These are phyloP conservation scores for Chlamydomonas applanata DNA, from an alignment of 139 green algal species.

Conservation along the genomic window DNA sequence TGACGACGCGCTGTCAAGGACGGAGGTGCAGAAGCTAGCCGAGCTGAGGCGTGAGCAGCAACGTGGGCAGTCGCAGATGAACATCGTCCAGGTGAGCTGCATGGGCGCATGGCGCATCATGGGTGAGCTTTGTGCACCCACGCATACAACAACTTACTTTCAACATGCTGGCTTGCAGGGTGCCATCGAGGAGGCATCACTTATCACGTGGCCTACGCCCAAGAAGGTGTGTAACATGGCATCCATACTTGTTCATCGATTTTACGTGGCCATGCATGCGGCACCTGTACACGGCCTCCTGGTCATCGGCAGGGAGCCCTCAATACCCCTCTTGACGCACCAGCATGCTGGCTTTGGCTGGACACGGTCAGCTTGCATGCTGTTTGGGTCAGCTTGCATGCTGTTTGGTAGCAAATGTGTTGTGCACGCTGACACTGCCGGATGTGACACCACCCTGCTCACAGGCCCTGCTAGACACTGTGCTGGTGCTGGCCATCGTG, in stretches of 20 bases:
- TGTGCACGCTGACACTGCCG: not conserved
- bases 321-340: too few species aligned
- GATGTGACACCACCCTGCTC: not conserved
- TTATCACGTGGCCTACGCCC: conserved; percentile 47
- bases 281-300: too few species aligned
- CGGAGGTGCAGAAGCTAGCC: too few species aligned
- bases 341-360: too few species aligned
- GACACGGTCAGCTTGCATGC: too few species aligned
- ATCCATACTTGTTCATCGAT: too few species aligned
- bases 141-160: not conserved
- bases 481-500: conserved; percentile 51
- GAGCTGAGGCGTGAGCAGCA: conserved; percentile 5
- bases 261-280: too few species aligned
- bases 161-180: conserved; percentile 19
- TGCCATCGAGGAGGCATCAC: conserved; percentile 41
- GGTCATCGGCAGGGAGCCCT: too few species aligned
- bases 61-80: not conserved
- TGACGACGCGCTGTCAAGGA: too few species aligned
- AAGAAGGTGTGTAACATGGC: conserved; percentile 33
- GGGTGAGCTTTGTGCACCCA: not conserved
- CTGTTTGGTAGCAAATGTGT: not conserved
- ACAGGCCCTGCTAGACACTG: conserved; percentile 46
- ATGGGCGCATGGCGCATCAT: not conserved
- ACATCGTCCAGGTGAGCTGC: conserved; percentile 1
- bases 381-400: not conserved